Evolutionary conservation across 345 rosid genomes (phyloP).

Genomic region (Noccaea caerulescens): DNA sequence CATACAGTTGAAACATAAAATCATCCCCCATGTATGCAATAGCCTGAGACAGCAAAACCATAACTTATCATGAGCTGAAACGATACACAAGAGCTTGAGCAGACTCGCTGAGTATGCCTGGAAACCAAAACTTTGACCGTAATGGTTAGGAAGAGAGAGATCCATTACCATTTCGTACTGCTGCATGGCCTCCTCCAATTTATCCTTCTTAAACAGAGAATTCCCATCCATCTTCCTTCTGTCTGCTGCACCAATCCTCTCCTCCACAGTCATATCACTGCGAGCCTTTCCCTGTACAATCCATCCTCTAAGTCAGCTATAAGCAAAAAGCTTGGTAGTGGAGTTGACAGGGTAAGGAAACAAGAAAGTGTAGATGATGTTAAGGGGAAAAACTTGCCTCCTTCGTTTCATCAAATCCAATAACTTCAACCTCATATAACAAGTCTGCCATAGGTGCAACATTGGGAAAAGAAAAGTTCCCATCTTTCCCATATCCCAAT

Average conservation of each 20-base stretch:
- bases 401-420: conserved; percentile 94
- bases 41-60: conserved; percentile 59
- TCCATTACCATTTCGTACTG: conserved; percentile 93
- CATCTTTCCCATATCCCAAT: conserved; percentile 91
- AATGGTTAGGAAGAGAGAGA: conserved; percentile 38
- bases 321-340: conserved; percentile 8
- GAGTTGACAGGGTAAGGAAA: conserved; percentile 8
- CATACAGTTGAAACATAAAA: conserved; percentile 96
- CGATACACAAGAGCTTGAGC: neutral
- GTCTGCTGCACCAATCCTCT: conserved; percentile 91
- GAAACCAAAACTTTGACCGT: neutral
- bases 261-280: conserved; percentile 97
- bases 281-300: conserved; percentile 81
- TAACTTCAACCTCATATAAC: conserved; percentile 85
- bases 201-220: conserved; percentile 71
- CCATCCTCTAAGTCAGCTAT: conserved; percentile 23
- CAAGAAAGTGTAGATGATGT: conserved; percentile 6
- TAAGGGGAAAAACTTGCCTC: conserved; percentile 60
- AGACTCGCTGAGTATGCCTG: conserved; percentile 6
- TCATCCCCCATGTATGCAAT: conserved; percentile 94
- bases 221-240: conserved; percentile 95
- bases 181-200: conserved; percentile 94
- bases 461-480: conserved; percentile 93
- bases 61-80: conserved; percentile 22
- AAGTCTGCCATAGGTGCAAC: conserved; percentile 93